phyloP scores from a whole-genome alignment of 2,329 filamentous ascomycete species.

The Torrubiellomyces zombiae region DNA sequence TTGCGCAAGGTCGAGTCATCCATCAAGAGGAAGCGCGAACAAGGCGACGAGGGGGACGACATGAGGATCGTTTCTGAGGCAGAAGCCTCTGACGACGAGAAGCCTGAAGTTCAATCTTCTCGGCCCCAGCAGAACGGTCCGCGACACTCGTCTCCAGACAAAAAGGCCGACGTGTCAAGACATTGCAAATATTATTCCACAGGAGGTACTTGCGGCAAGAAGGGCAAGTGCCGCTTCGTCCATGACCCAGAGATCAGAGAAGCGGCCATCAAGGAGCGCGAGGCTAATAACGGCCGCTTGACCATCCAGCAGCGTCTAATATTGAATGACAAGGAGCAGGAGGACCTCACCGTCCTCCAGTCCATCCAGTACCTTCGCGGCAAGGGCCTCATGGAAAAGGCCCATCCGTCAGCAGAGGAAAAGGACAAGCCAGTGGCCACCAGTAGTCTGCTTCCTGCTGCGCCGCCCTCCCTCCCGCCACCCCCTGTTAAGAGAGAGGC shows the following conservation, averaged over 20 bases:
- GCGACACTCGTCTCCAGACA: conserved; percentile 26
- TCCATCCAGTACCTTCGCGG: conserved; percentile 49
- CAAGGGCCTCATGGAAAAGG: conserved; percentile 31
- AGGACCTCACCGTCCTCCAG: conserved; percentile 48
- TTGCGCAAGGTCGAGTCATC: conserved; percentile 56
- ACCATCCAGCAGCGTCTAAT: conserved; percentile 49
- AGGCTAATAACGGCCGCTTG: conserved; percentile 47
- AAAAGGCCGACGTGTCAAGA: conserved; percentile 43
- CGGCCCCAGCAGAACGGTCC: conserved; percentile 18
- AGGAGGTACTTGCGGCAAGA: conserved; percentile 52
- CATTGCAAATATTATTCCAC: conserved; percentile 59
- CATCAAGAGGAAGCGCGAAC: conserved; percentile 51
- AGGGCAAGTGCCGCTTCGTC: conserved; percentile 60
- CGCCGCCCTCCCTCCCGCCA: conserved; percentile 20
- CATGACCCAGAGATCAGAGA: conserved; percentile 48
- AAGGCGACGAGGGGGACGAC: conserved; percentile 50
- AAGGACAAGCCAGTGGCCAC: conserved; percentile 7
- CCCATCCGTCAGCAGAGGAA: conserved; percentile 4
- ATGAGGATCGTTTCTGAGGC: conserved; percentile 38
- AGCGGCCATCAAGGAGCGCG: conserved; percentile 45
- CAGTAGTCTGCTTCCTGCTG: conserved; percentile 19
- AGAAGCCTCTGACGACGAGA: conserved; percentile 39
- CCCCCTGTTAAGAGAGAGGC: conserved; percentile 17
- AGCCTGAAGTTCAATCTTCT: conserved; percentile 40
- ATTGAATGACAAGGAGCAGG: conserved; percentile 51